These are phyloP conservation scores for Hypoxylon sp. DNA, from an alignment of 2,329 filamentous ascomycete genomes.

Conservation along the genomic window DNA sequence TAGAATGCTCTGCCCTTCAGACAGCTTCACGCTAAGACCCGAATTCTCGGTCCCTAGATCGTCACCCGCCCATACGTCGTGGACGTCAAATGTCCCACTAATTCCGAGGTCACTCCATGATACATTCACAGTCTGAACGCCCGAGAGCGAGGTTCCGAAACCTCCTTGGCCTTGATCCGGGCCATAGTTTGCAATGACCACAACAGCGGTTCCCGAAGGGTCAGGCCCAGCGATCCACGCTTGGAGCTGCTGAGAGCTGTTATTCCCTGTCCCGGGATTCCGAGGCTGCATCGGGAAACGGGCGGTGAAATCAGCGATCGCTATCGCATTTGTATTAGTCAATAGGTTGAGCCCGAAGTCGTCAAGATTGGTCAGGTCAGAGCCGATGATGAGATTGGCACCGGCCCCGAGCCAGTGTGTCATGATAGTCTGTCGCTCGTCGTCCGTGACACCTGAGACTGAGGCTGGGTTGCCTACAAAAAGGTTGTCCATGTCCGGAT, in stretches of 20 bases:
- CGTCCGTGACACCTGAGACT: conserved; percentile 48
- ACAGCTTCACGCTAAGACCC: conserved; percentile 30
- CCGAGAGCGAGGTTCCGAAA: conserved; percentile 41
- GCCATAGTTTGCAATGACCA: conserved; percentile 45
- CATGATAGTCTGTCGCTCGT: conserved; percentile 48
- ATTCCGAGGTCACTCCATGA: conserved; percentile 48
- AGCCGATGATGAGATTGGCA: conserved; percentile 51
- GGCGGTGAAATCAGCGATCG: conserved; percentile 45
- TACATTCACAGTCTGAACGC: conserved; percentile 45
- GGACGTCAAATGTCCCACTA: conserved; percentile 31
- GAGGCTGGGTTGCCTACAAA: conserved; percentile 48
- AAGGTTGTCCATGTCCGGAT: conserved; percentile 48
- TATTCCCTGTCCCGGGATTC: background rate
- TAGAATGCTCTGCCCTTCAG: conserved; percentile 38
- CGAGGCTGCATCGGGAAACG: background rate
- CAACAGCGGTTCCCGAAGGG: background rate
- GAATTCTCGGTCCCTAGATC: conserved; percentile 27
- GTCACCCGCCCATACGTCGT: conserved; percentile 32
- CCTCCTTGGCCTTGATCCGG: conserved; percentile 48
- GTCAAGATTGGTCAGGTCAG: conserved; percentile 49
- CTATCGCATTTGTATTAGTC: conserved; percentile 39
- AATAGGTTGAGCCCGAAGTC: conserved; percentile 46
- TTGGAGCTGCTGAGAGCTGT: background rate
- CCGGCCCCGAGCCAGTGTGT: conserved; percentile 54
- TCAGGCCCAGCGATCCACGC: background rate